Evolutionary conservation across 1,284 basidiomycete species (phyloP).

Genomic region (Malassezia dermatis): DNA sequence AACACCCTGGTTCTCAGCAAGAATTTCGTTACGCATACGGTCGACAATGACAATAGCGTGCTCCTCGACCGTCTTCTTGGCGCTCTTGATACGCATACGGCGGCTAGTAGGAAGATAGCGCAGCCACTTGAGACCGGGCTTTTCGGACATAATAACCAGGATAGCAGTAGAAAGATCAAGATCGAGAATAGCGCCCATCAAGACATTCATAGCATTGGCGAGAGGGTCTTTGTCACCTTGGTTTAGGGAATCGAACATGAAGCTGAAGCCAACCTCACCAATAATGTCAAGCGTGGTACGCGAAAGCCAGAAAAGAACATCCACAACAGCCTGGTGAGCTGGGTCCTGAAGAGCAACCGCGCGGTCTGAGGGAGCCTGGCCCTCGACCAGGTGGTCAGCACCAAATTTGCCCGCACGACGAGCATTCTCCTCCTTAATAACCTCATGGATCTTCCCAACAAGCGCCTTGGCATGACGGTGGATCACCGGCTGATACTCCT

Average conservation of each 20-base stretch:
- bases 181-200: constrained; percentile 16
- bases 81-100: constrained; percentile 17
- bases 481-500: constrained; percentile 22
- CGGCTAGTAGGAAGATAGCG: constrained; percentile 29
- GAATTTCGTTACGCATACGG: constrained; percentile 26
- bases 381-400: not conserved
- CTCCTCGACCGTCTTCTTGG: constrained; percentile 22
- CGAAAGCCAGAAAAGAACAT: constrained; percentile 29
- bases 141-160: constrained; percentile 20
- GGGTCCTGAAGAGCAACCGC: not conserved
- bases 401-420: constrained; percentile 22
- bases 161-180: constrained; percentile 10
- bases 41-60: constrained; percentile 27
- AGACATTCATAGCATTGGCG: constrained; percentile 10
- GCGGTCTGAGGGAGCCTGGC: constrained; percentile 1
- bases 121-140: constrained; percentile 31
- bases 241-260: constrained; percentile 29
- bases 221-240: constrained; percentile 20
- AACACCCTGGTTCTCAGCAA: constrained; percentile 20
- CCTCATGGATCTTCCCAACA: constrained; percentile 19
- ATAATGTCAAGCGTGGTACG: constrained; percentile 41
- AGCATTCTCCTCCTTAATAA: constrained; percentile 20
- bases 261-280: constrained; percentile 39
- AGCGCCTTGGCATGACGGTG: constrained; percentile 24
- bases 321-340: constrained; percentile 13